These are phyloP conservation scores for Cryptosporidium ryanae DNA, from an alignment of 169 alveolate genomes.

Conservation along the genomic window DNA sequence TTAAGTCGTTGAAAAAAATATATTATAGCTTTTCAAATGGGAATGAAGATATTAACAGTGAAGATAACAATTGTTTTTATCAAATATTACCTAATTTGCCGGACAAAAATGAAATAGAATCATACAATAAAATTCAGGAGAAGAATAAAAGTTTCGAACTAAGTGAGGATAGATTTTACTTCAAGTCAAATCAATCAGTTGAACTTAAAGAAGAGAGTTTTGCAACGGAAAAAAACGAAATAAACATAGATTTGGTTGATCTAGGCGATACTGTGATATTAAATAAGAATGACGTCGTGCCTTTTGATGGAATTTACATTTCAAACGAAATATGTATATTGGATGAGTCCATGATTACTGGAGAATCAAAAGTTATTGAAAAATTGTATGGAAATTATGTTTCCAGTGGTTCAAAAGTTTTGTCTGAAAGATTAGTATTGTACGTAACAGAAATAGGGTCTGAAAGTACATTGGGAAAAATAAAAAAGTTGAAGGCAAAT, in stretches of 20 bases:
- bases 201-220: constrained; percentile 51
- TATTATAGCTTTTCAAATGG: constrained; percentile 46
- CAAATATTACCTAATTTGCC: background rate
- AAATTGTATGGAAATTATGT: constrained; percentile 60
- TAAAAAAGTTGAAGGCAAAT: constrained; percentile 30
- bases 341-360: constrained; percentile 68
- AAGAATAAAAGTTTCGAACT: constrained; percentile 1
- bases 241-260: constrained; percentile 51
- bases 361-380: constrained; percentile 56
- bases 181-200: constrained; percentile 34
- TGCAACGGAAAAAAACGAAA: background rate
- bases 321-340: constrained; percentile 28
- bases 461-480: constrained; percentile 68
- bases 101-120: background rate
- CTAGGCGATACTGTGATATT: constrained; percentile 43
- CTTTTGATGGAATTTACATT: constrained; percentile 67
- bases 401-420: constrained; percentile 38
- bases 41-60: background rate
- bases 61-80: background rate
- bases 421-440: constrained; percentile 7
- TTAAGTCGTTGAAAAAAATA: constrained; percentile 35
- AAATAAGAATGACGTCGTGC: constrained; percentile 38
- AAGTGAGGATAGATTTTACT: background rate
- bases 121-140: background rate
- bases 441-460: constrained; percentile 46